Evolutionary conservation across 108 stramenopile species (phyloP).

Genomic region (Epithemia pelagica): DNA sequence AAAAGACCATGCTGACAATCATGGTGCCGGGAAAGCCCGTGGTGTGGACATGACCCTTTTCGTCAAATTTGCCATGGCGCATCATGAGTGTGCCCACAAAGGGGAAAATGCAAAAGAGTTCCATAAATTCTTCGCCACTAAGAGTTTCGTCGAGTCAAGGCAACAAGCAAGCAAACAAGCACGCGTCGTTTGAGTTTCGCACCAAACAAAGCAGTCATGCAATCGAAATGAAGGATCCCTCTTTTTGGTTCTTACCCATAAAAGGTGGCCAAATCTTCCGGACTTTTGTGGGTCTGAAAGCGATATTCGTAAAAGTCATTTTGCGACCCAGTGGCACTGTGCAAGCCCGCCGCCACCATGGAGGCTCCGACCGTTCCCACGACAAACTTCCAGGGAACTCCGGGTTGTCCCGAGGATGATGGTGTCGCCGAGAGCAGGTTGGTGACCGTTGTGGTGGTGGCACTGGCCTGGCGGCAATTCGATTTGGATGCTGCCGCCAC

Average conservation of each 20-base stretch:
- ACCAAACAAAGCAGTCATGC: too few species aligned
- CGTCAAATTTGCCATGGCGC: slow-evolving; percentile 38
- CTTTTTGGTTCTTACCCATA: slow-evolving; percentile 31
- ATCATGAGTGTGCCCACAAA: slow-evolving; percentile 42
- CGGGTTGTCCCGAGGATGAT: too few species aligned
- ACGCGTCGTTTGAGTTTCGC: too few species aligned
- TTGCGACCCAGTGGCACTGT: slow-evolving; percentile 13
- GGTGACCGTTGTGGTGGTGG: too few species aligned
- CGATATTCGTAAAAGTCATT: slow-evolving; percentile 30
- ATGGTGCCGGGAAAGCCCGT: slow-evolving; percentile 28
- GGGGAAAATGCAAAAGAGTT: slow-evolving; percentile 42
- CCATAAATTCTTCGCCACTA: slow-evolving; percentile 41
- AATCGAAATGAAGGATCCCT: too few species aligned
- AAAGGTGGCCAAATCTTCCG: slow-evolving; percentile 35
- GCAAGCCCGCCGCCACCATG: neutral
- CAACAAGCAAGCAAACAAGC: too few species aligned
- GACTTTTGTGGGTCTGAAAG: slow-evolving; percentile 21
- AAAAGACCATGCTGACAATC: slow-evolving; percentile 36
- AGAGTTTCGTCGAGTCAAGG: neutral
- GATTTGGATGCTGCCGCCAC: too few species aligned
- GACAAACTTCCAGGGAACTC: neutral
- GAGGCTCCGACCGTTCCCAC: neutral
- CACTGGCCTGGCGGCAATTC: too few species aligned
- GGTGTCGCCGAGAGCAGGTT: too few species aligned
- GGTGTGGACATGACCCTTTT: slow-evolving; percentile 29